Evolutionary conservation across 202 grass and related monocot genomes (phyloP), one percentile per base, ranked within the genome.

Genomic region (Schoenoplectus triqueter): DNA sequence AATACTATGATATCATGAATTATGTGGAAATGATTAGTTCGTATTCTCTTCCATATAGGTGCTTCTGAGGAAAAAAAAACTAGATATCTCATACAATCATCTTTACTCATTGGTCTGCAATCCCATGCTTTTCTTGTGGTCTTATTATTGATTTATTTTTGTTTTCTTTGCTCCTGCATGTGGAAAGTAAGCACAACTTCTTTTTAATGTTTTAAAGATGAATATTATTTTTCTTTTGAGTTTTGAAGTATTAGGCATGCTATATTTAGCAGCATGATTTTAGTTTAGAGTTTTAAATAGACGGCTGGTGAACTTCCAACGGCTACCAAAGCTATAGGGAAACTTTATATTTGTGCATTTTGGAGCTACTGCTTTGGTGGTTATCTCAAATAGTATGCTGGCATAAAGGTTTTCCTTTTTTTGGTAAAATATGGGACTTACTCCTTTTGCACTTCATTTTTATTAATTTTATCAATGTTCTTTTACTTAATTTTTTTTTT

Each of bases 211-310:
- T 31, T 61, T 61, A 0, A 42, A 61, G 61, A 78, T 78, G 22
- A 78, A 13, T 79, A 79, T 79, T 22, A 13, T 7, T 78, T 78
- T 61, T 78, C 22, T 59, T 60, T 61, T 31, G 31, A 79, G 7
- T 55, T 79, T 79, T 18, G 55, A 55, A 62, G 75, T 31, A 31
- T 45, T 1, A 61, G 7, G 55, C 75, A 79, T 79, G 44, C 75
- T 79, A 61, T 62, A 40, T 79, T 61, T 61, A 62, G 75, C 13
- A 19, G 0, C 31, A 18, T 18, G 7, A 61, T 79, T 45, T 61
- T 46, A 44, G 40, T 44, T 61, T 13, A 18, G 5, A 42, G 11
- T 78, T 78, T 17, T 45, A 79, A 57, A 79, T 61, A 45, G 40
- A 61, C 3, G 55, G 39, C 39, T 61, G 39, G 6, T 79, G 10